Percentiles rank a stretch among this genome's conserved stretches.
Evolutionary conservation across 768 basidiomycete genomes (phyloP).

Genomic region (Lactifluus hygrophoroides): DNA sequence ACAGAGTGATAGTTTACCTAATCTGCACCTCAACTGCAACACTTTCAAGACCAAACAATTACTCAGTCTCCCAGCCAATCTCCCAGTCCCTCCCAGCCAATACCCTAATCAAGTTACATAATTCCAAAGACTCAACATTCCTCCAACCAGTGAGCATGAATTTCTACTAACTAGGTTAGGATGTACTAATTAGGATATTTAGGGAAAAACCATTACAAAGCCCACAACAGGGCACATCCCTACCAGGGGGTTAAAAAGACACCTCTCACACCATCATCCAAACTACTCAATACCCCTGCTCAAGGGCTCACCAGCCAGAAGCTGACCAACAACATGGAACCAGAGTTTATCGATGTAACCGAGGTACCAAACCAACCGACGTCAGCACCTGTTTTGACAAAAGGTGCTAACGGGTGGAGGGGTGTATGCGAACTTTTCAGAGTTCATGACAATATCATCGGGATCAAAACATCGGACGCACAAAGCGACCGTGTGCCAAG

Average conservation of each 20-base stretch:
- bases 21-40: neutral
- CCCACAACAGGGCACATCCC: neutral
- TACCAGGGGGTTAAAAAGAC: neutral
- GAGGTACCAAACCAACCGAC: neutral
- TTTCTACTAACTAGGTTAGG: neutral
- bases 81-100: neutral
- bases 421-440: neutral
- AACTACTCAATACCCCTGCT: neutral
- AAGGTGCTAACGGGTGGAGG: neutral
- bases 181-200: neutral
- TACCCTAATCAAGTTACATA: neutral
- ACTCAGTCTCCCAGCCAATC: neutral
- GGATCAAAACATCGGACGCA: conserved; percentile 5
- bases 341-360: neutral
- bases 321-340: neutral
- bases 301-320: neutral
- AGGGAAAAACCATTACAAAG: neutral
- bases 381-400: neutral
- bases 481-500: neutral
- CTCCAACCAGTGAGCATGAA: conserved; percentile 6
- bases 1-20: neutral
- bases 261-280: neutral
- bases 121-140: neutral
- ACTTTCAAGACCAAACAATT: too few species aligned
- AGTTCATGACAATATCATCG: neutral